Base-by-base conservation (phyloP, 106 monocot species). In the Dendrobium officinale region DNA sequence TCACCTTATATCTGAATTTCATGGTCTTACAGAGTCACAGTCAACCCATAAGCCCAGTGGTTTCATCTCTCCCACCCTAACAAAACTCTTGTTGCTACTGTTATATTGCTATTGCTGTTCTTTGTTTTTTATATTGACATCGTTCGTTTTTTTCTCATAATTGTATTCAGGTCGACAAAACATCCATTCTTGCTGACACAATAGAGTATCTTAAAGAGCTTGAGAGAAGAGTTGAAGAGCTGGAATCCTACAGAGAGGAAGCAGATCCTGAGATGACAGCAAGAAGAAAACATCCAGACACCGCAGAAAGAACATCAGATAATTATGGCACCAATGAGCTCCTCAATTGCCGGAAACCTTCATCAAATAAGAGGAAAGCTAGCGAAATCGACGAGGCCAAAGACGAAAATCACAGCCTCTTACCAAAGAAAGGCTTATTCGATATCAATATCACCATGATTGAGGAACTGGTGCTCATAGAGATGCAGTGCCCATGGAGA, bases 201-300 rank as follows among this genome's bases (percentile, higher is more conserved):
- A 90, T 93, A 70, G 84, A 88, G 20, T 96, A 96, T 59, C 77
- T 96, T 55, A 93, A 90, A 83, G 82, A 91, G 81, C 93, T 96
- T 42, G 88, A 93, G 80, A 83, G 70, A 80, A 83, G 91, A 82
- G 91, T 96, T 37, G 79, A 88, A 77, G 93, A 88, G 47, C 75
- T 96, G 72, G 91, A 96, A 82, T 90, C 85, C 44, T 82, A 75
- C 75, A 80, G 77, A 80, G 92, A 81, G 19, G 47, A 51, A 51
- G 67, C 48, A 22, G 84, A 87, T 10, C n/a, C 59, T 44, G 81
- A 86, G 15, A 76, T 55, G 20, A 86, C 59, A 74, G 78, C 26
- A 54, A 80, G 68, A 79, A 82, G 80, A 56, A 91, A 79, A 16
- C 45, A 88, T 73, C 82, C 81, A 11, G 93, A 92, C 33, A 58